These are phyloP conservation scores for Vaccinium macrocarpon DNA, from an alignment of 148 eudicot genomes.

Conservation along the genomic window DNA sequence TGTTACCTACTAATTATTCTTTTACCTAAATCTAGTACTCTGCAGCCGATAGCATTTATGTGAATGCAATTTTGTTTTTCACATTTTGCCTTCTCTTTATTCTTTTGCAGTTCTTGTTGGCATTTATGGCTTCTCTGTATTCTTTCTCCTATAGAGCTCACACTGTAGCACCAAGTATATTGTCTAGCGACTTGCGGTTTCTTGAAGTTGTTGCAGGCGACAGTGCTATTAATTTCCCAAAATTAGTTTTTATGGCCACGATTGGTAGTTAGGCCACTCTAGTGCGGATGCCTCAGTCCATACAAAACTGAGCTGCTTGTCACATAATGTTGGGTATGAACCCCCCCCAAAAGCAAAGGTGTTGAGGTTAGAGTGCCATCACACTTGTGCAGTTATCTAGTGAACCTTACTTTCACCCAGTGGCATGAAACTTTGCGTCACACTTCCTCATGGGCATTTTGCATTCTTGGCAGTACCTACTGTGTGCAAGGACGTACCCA, in stretches of 20 bases:
- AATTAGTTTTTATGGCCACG: not conserved
- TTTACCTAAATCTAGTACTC: constrained; percentile 5
- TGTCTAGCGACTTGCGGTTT: not conserved
- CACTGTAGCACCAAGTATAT: not conserved
- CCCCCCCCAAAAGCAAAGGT: not conserved
- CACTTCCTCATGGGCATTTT: not conserved
- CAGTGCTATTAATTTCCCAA: not conserved
- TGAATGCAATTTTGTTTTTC: not conserved
- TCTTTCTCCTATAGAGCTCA: not conserved
- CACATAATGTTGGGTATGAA: not conserved
- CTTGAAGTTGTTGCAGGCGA: not conserved
- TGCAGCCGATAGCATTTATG: not conserved
- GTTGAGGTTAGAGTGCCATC: not conserved
- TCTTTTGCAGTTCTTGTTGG: not conserved
- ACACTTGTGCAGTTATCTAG: not conserved
- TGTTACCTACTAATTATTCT: not conserved
- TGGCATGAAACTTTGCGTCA: not conserved
- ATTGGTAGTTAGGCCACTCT: not conserved
- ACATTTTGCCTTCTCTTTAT: not conserved
- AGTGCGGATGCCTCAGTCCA: not conserved
- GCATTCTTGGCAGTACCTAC: not conserved
- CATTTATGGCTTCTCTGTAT: not conserved
- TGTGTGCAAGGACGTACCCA: not conserved
- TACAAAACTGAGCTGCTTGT: not conserved
- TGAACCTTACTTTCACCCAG: not conserved